Evolutionary conservation across 2,329 filamentous ascomycete genomes (phyloP), one percentile per base, ranked within the genome.

Genomic region (Raffaelea arxii): DNA sequence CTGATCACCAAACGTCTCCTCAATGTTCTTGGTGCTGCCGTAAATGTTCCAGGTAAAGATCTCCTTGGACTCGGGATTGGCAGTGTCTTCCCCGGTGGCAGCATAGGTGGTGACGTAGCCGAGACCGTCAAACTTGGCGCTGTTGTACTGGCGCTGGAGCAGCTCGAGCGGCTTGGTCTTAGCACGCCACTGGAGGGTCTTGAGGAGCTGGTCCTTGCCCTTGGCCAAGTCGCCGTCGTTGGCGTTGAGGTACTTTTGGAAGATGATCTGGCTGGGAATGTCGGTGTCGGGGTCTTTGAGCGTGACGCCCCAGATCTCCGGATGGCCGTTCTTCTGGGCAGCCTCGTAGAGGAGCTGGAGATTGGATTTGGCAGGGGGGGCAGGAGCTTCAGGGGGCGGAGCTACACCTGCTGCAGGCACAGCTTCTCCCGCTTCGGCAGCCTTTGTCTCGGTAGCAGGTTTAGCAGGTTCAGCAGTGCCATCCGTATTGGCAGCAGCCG

Each of bases 41-140:
- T 97, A 96, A 58, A 96, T 82, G 63, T 96, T 96, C 84, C 90
- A 96, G 2, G 86, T 92, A 42, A 90, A 82, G 47, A 95, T 61
- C 62, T 82, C 78, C 56, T 78, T 70, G 49, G 67, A 60, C 52
- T 63, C 62, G 2, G 63, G 59, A 43, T 60, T 56, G 4, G 54
- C 52, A 11, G 55, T 48, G 25, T 56, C 52, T 43, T 71, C 73
- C 12, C 36, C 46, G 1, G 72, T 71, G 30, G 72, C 71, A 46
- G 72, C 66, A 55, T 92, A 80, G n/a, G 72, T 73, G 1, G 87
- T 87, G 43, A 95, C 77, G 61, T 85, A 96, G 35, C 90, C 91
- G 48, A 96, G 65, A 2, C 82, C 82, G 7, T 72, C 78, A 56
- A 92, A 96, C 66, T 86, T 90, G 48, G 66, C 66, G 54, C 74